phyloP scores from a whole-genome alignment of 768 basidiomycete genomes.

The Dacryopinax primogenitus region DNA sequence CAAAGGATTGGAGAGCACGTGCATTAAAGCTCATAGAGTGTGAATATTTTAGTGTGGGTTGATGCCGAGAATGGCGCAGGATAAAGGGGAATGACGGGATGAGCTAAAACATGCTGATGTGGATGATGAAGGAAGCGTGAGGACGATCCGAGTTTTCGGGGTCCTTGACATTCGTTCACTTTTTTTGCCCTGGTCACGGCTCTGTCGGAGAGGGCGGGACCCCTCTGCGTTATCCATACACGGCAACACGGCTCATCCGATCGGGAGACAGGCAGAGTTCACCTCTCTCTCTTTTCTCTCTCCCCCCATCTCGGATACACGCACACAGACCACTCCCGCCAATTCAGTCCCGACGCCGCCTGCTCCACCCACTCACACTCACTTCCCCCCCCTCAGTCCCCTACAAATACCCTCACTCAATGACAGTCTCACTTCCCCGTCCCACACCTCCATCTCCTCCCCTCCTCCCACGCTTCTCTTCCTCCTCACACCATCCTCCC shows the following conservation, averaged over 20 bases:
- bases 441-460: not conserved
- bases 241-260: slow-evolving; percentile 1
- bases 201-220: not conserved
- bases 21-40: too few species aligned
- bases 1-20: too few species aligned
- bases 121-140: not conserved
- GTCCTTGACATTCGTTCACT: not conserved
- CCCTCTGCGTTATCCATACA: not conserved
- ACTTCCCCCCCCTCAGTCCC: not conserved
- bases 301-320: not conserved
- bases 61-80: slow-evolving; percentile 3
- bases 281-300: too few species aligned
- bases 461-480: not conserved
- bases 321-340: not conserved
- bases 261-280: not conserved
- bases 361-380: not conserved
- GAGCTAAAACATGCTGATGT: not conserved
- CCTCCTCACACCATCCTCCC: not conserved
- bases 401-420: not conserved
- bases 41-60: not conserved
- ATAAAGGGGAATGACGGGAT: slow-evolving; percentile 1
- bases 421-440: not conserved
- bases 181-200: too few species aligned
- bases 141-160: not conserved
- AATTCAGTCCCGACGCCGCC: not conserved